Base-by-base conservation (phyloP, 305 asterid species). In the Ajuga reptans region DNA sequence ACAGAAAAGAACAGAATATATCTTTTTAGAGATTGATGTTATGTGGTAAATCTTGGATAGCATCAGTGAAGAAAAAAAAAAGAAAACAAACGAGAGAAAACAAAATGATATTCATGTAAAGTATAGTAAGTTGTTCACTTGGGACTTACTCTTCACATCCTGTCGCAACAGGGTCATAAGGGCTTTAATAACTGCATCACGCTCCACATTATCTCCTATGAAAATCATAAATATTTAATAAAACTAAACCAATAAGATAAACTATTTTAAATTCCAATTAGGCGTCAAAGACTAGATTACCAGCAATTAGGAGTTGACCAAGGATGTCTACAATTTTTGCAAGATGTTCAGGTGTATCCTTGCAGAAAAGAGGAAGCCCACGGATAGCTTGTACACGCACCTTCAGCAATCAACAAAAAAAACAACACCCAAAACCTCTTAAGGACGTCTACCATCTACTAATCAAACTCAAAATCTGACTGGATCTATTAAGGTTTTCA, bases 381-480 rank as follows among this genome's bases (percentile, higher is more conserved):
- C 97, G 95, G 68, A 92, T 86, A 62, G 97, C 97, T 79, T 92
- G 98, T 66, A 92, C 96, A 15, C 96, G 90, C 39, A 92, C 97
- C 97, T 92, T 72, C 68, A 70, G 60, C 46, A 77, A 79, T 65
- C 43, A 73, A 72, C n/a, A 63, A 72, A 70, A 37, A 41, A 36
- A 36, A 57, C 11, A 64, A 64, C 6, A 71, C 52, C n/a, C 43
- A 68, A 73, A 24, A 62, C 24, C 34, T 64, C 41, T 37, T 50
- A 18, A 69, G 55, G 52, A 64, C 1, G 53, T 41, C 31, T 9
- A 21, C 6, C 59, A 37, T 61, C 64, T 16, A 46, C 69, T 36
- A 42, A 39, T 50, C 36, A 9, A 14, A 70, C 47, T 69, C 14
- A 36, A 59, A 54, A 54, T 16, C 12, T 3, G 12, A 39, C 8